Evolutionary conservation across 371 early-diverging fungal species (phyloP), one percentile per base, ranked within the genome.

Genomic region (Blastocladiella emersonii): DNA sequence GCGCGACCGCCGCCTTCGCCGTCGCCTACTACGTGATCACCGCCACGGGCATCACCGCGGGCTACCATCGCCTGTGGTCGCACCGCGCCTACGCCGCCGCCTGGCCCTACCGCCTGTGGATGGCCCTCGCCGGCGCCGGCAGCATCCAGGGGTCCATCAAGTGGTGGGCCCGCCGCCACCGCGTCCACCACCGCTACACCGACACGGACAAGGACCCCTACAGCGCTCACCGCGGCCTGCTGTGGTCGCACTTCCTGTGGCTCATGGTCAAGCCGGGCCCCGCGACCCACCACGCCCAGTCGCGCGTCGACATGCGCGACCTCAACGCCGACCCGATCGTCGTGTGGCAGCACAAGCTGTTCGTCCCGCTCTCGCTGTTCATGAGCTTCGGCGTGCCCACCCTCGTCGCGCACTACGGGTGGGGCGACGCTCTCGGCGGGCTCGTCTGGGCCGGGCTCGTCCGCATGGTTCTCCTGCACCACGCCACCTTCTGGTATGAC

Each of bases 161-260:
- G 48, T 75, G 75, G 75, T 75, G 75, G 75, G 62, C 61, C 36
- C 62, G 68, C 7, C 27, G 73, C 21, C 75, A 75, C 63, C 63
- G 75, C 30, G 60, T 68, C 48, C 75, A 75, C 60, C 75, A 75
- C 64, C 39, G 75, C 32, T 75, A 73, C 68, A 73, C 73, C 25
- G 71, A 71, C 62, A 63, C 64, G 27, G 63, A 66, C 25, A 59
- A 68, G 57, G 74, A 74, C 63, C 74, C 72, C 21, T 74, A 71
- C 65, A 56, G 61, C n/a, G 72, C 74, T 23, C 61, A 56, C 3
- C 60, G 64, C 30, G 74, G 74, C 10, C 73, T 74, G 45, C 69
- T 68, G 65, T 72, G 68, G 65, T 68, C 69, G n/a, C 74, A 74
- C 49, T 71, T 74, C 62, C 69, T 72, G 7, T 74, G 74, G 74